Evolutionary conservation across 352 stramenopile genomes (phyloP), one percentile per base, ranked within the genome.

Genomic region (Globisporangium polare): DNA sequence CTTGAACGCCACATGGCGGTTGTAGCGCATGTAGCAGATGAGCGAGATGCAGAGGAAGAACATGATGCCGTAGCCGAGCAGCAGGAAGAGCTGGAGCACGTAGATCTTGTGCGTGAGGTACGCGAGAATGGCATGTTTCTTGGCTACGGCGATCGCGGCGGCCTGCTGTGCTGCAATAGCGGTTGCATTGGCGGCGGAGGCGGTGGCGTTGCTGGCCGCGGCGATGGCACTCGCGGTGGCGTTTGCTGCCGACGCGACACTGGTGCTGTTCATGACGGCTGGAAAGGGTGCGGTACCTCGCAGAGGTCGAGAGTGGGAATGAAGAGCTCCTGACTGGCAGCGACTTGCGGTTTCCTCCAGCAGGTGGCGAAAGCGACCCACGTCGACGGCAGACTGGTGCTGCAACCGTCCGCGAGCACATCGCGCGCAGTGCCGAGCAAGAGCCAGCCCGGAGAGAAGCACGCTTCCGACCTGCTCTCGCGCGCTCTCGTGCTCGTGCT

Each of bases 1-100:
- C 26, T 63, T 62, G 60, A 78, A 74, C 8, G 70, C 70, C 5
- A 65, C 63, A 8, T 53, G 51, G 0, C 73, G 67, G 39, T 73
- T 72, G 56, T 68, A 62, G 17, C 66, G 73, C 62, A 82, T 58
- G 51, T 69, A 72, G 24, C 46, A 8, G 26, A 67, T 53, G 7
- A 72, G 43, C 5, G n/a, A 26, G 1, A 62, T 24, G 35, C 47
- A 67, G 18, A 70, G 35, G 5, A 46, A 20, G 35, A 66, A 63
- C 66, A 69, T 72, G 51, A 56, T 43, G 8, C 41, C 54, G 42
- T 63, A 63, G 10, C 42, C 54, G 17, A 42, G 13, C 7, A 66
- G 39, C 18, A 53, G 26, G 26, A 65, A 65, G 22, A 42, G 22
- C 35, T 59, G 50, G 7, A 63, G 45, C 57, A 63, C 57, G 29